Conservation (phyloP, 2,329 filamentous ascomycete species). For the Trichophyton benhamiae region DNA sequence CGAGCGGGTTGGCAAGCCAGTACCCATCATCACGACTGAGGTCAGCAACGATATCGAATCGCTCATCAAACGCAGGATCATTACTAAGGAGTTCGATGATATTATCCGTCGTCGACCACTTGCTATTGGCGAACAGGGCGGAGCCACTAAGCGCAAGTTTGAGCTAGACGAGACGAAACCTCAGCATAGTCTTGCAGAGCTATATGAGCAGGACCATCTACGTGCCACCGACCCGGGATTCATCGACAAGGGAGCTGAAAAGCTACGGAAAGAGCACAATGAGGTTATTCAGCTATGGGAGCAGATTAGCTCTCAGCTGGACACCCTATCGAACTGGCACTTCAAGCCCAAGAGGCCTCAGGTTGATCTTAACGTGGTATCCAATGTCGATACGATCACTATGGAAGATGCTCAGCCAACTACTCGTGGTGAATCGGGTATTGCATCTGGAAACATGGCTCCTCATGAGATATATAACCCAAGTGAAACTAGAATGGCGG, state of each 20-base stretch:
- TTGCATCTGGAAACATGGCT: slow-evolving; percentile 56
- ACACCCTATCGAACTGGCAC: slow-evolving; percentile 84
- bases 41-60: slow-evolving; percentile 84
- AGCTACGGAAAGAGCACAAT: slow-evolving; percentile 65
- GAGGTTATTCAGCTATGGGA: slow-evolving; percentile 78
- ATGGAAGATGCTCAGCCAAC: slow-evolving; percentile 94
- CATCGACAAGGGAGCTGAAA: slow-evolving; percentile 70
- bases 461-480: slow-evolving; percentile 89
- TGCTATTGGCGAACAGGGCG: slow-evolving; percentile 48
- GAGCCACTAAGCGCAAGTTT: slow-evolving; percentile 57
- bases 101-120: slow-evolving; percentile 71
- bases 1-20: slow-evolving; percentile 85
- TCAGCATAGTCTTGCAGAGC: slow-evolving; percentile 75
- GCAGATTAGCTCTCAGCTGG: slow-evolving; percentile 65
- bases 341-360: slow-evolving; percentile 82
- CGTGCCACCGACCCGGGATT: slow-evolving; percentile 66
- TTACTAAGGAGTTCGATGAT: slow-evolving; percentile 86
- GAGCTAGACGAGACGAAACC: slow-evolving; percentile 79
- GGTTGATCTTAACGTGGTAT: slow-evolving; percentile 71
- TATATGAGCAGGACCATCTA: slow-evolving; percentile 89
- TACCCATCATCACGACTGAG: slow-evolving; percentile 86
- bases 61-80: slow-evolving; percentile 83
- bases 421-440: slow-evolving; percentile 51
- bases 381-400: slow-evolving; percentile 77
- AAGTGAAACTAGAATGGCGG: slow-evolving; percentile 51